Base-by-base conservation (phyloP, 2,329 filamentous ascomycete species). In the Fusarium sp. region DNA sequence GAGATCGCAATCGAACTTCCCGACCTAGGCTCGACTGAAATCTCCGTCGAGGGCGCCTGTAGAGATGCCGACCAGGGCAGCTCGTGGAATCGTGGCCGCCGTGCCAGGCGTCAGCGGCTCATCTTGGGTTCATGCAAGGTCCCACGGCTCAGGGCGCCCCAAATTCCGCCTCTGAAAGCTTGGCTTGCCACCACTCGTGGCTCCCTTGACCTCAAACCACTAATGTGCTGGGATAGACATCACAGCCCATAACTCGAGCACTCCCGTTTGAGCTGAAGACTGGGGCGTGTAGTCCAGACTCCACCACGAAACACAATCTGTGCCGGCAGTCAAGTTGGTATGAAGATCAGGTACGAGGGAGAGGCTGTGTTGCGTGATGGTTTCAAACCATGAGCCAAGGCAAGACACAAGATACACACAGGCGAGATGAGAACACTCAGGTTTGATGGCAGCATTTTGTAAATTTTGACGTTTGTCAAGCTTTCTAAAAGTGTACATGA, bases 391-490 rank as follows among this genome's bases (percentile, higher is more conserved):
- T 34, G 43, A 46, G n/a, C 23, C 15, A 15, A 30, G 31, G 16
- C 40, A 40, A 34, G 23, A 40, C 3, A 15, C 27, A 18, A 48
- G 31, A 43, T n/a, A 31, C 27, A 50, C 27, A 15, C 30, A 51
- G 34, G 13, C 10, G 7, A 31, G n/a, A 34, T 15, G 23, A 9
- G n/a, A 16, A 36, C 46, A 18, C 28, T 16, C 15, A 10, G 31
- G 23, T 36, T 47, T n/a, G 55, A 46, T 73, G 68, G 73, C 68
- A 73, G 72, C 66, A 73, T 65, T 69, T 58, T 74, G 51, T 69
- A 75, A 71, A 75, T 75, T 75, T 66, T 69, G 70, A 72, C 70
- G 58, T 47, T 37, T 37, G 48, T 66, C 72, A 66, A 71, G 51
- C 61, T 37, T 65, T 74, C 62, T 72, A 73, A 67, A 68, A 66